These are phyloP conservation scores for Paraleonurus japonicus DNA, from an alignment of 257 asterid species.

Conservation along the genomic window DNA sequence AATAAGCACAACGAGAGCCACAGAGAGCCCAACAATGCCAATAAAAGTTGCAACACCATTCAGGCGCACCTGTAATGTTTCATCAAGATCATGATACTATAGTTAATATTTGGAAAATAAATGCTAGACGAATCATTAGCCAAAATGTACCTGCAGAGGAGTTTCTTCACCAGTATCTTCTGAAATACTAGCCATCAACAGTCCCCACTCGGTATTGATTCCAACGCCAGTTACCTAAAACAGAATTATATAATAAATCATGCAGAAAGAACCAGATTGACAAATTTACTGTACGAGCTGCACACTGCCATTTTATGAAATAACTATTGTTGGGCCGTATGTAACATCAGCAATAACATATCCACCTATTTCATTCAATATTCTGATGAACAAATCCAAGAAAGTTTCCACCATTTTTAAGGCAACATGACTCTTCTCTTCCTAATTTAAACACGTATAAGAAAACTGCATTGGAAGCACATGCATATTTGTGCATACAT, in stretches of 20 bases:
- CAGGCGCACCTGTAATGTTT: constrained; percentile 70
- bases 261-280: constrained; percentile 12
- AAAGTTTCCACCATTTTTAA: background rate
- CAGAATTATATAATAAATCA: constrained; percentile 15
- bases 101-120: background rate
- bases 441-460: background rate
- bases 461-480: background rate
- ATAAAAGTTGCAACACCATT: constrained; percentile 96
- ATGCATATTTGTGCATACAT: background rate
- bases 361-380: background rate
- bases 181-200: constrained; percentile 92
- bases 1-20: constrained; percentile 71
- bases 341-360: background rate
- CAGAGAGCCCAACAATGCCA: constrained; percentile 88
- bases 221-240: constrained; percentile 91
- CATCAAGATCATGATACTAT: constrained; percentile 18
- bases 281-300: background rate
- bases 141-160: constrained; percentile 75
- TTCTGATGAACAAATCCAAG: background rate
- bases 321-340: background rate
- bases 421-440: constrained; percentile 1
- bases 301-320: background rate
- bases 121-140: constrained; percentile 11
- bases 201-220: constrained; percentile 96
- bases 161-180: constrained; percentile 99